Evolutionary conservation across 2,329 filamentous ascomycete genomes (phyloP).

Genomic region (Clonostachys rhizophaga): DNA sequence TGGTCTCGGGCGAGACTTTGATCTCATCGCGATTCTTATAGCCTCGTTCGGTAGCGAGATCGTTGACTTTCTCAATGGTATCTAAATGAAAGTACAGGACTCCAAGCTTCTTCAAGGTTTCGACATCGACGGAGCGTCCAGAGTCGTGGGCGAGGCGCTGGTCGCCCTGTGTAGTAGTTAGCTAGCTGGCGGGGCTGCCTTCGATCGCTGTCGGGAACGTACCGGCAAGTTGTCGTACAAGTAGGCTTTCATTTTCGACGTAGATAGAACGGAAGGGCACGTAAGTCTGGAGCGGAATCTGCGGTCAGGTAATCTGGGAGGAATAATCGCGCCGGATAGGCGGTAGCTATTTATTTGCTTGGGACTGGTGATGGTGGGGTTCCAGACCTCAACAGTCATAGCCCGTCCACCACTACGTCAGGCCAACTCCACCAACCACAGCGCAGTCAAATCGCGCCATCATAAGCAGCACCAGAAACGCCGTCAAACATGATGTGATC

Average conservation of each 20-base stretch:
- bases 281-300: no score
- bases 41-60: constrained; percentile 66
- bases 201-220: constrained; percentile 16
- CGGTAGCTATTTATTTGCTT: no score
- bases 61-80: constrained; percentile 62
- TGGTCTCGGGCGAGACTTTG: constrained; percentile 76
- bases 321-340: no score
- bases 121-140: constrained; percentile 59
- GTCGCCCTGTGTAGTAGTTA: constrained; percentile 62
- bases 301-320: no score
- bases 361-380: no score
- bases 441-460: no score
- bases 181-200: constrained; percentile 1
- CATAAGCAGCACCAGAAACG: no score
- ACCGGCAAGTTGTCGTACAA: constrained; percentile 51
- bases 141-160: constrained; percentile 90
- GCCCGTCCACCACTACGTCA: no score
- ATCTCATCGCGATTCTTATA: constrained; percentile 97
- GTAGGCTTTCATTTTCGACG: constrained; percentile 49
- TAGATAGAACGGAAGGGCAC: no score
- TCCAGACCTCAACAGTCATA: no score
- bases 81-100: constrained; percentile 73
- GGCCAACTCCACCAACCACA: no score
- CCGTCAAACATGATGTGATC: no score
- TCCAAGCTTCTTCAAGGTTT: constrained; percentile 68